Percentiles rank a stretch among this genome's conserved stretches.
Conservation (phyloP, 441 rosid genomes). For the Euphorbia schlechtendalii region DNA sequence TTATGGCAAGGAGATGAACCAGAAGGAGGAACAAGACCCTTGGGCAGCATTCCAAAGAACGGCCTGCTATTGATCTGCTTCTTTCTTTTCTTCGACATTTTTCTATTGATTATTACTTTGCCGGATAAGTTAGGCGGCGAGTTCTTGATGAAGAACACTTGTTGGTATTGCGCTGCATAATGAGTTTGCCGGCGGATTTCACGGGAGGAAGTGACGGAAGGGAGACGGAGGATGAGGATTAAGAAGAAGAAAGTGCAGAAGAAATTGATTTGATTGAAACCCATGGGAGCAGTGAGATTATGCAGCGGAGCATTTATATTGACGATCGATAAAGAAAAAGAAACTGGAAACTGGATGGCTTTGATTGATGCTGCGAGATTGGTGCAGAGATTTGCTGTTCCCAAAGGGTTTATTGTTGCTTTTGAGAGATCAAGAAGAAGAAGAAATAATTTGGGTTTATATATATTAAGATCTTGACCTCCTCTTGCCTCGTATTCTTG, state of each 20-base stretch:
- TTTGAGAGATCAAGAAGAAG: neutral
- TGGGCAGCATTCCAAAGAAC: slow-evolving; percentile 73
- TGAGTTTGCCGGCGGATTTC: slow-evolving; percentile 10
- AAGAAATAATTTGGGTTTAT: neutral
- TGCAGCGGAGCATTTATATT: slow-evolving; percentile 16
- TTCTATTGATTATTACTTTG: neutral
- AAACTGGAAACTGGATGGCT: neutral
- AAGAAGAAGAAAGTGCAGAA: slow-evolving; percentile 11
- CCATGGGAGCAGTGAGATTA: slow-evolving; percentile 22
- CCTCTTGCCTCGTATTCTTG: neutral
- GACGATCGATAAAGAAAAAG: neutral
- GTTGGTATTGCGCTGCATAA: slow-evolving; percentile 4
- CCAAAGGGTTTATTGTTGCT: slow-evolving; percentile 20
- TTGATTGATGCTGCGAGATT: slow-evolving; percentile 19
- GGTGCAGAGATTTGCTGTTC: slow-evolving; percentile 15
- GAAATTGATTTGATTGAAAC: slow-evolving; percentile 15
- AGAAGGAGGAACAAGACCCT: slow-evolving; percentile 74
- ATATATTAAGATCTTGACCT: neutral
- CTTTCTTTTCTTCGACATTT: slow-evolving; percentile 29
- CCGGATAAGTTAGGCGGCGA: slow-evolving; percentile 29
- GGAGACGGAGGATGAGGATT: slow-evolving; percentile 14
- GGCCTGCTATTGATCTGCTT: slow-evolving; percentile 24
- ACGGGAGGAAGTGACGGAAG: slow-evolving; percentile 15
- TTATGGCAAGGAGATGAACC: slow-evolving; percentile 80
- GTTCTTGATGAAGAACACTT: slow-evolving; percentile 32